Conservation (phyloP, 352 stramenopile genomes). For the Phytopythium litorale region DNA sequence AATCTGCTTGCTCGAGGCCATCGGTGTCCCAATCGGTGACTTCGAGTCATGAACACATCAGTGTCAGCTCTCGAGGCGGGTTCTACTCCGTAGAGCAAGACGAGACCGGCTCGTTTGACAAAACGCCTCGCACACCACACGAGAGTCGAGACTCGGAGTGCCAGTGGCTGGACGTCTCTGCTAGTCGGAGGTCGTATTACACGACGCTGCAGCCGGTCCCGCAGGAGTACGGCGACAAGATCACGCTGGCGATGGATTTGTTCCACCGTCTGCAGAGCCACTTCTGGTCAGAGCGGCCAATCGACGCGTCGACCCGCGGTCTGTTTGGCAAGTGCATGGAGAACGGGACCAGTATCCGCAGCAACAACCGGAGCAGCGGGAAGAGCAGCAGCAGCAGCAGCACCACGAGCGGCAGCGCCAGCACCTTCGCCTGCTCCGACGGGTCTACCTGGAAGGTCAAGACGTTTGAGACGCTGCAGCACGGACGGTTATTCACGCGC, state of each 20-base stretch:
- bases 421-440: background rate
- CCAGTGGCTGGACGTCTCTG: background rate
- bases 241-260: conserved; percentile 54
- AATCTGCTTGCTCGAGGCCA: background rate
- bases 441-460: conserved; percentile 12
- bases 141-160: conserved; percentile 3
- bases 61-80: background rate
- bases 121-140: background rate
- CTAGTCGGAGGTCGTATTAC: conserved; percentile 20
- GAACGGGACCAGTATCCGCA: background rate
- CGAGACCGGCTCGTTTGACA: background rate
- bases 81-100: background rate
- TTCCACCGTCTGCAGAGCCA: conserved; percentile 62
- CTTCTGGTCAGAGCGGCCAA: conserved; percentile 29
- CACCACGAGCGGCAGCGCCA: background rate
- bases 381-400: conserved; percentile 4
- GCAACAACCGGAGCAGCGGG: conserved; percentile 13
- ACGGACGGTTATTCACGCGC: conserved; percentile 40
- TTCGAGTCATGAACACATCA: background rate
- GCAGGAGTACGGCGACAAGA: conserved; percentile 50
- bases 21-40: background rate
- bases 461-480: conserved; percentile 36
- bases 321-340: background rate
- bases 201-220: conserved; percentile 29
- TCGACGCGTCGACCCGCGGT: background rate